These are phyloP conservation scores for Rutidosis leptorrhynchoides DNA, from an alignment of 129 eudicot genomes.

Conservation along the genomic window DNA sequence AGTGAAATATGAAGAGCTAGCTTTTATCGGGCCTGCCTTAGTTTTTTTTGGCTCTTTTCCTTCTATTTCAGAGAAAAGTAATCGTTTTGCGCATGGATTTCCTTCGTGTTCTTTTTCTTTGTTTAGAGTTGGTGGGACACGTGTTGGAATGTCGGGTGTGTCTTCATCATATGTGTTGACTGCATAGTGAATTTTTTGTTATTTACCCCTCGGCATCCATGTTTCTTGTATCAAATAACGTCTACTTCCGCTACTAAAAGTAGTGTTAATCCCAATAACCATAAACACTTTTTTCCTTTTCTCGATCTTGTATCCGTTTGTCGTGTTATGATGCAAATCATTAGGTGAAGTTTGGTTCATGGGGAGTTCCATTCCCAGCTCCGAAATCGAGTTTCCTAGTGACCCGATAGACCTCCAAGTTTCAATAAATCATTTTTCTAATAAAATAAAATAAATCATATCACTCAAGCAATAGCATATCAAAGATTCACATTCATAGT, in stretches of 20 bases:
- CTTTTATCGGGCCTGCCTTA: too few species aligned
- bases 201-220: slow-evolving; percentile 99
- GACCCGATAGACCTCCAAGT: slow-evolving; percentile 45
- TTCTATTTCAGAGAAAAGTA: too few species aligned
- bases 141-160: too few species aligned
- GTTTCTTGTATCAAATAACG: slow-evolving; percentile 91
- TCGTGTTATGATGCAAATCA: slow-evolving; percentile 23
- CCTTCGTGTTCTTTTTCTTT: too few species aligned
- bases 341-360: slow-evolving; percentile 44
- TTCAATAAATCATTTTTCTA: slow-evolving; percentile 15
- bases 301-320: slow-evolving; percentile 29
- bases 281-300: slow-evolving; percentile 73
- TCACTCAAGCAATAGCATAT: neutral
- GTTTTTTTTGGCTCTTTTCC: too few species aligned
- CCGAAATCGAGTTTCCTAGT: slow-evolving; percentile 79
- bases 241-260: slow-evolving; percentile 89
- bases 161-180: too few species aligned
- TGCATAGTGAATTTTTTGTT: too few species aligned
- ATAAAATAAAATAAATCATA: slow-evolving; percentile 9
- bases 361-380: slow-evolving; percentile 51
- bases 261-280: slow-evolving; percentile 93
- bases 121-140: too few species aligned
- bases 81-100: too few species aligned
- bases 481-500: neutral
- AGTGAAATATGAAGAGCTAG: too few species aligned